A percentile compares a stretch with the other conserved stretches of the same genome.
phyloP scores from a whole-genome alignment of 495 filamentous ascomycete genomes.

The Penicillium herquei region DNA sequence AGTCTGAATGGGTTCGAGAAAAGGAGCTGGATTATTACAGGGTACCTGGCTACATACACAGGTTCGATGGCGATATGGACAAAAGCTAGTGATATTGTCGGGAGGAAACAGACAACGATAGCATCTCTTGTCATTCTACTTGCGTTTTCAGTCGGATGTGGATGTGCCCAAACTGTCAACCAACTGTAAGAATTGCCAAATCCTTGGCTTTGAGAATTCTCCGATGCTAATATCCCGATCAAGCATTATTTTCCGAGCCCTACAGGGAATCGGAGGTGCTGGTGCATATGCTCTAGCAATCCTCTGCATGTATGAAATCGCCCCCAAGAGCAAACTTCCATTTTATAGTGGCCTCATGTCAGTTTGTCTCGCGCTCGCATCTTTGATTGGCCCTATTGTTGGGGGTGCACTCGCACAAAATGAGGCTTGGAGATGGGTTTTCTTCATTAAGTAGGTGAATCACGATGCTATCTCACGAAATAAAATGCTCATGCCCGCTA shows the following conservation, averaged over 20 bases:
- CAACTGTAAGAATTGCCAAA: conserved; percentile 43
- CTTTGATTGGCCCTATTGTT: conserved; percentile 49
- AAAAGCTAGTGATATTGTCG: conserved; percentile 60
- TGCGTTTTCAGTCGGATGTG: conserved; percentile 57
- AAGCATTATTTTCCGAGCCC: conserved; percentile 52
- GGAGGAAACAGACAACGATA: conserved; percentile 48
- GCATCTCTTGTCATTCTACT: conserved; percentile 52
- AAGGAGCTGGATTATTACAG: conserved; percentile 56
- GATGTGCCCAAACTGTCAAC: conserved; percentile 45
- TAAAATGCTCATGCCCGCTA: neutral
- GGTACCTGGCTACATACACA: conserved; percentile 57
- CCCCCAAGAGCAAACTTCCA: conserved; percentile 46
- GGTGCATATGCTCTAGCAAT: conserved; percentile 53
- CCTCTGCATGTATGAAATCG: conserved; percentile 47
- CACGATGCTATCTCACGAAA: neutral
- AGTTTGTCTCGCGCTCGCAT: conserved; percentile 42
- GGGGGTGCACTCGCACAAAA: conserved; percentile 59
- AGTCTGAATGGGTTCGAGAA: conserved; percentile 52
- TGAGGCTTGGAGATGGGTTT: conserved; percentile 60
- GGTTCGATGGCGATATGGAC: conserved; percentile 58
- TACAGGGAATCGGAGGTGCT: conserved; percentile 57
- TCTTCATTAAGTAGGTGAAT: conserved; percentile 55
- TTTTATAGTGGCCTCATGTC: conserved; percentile 47
- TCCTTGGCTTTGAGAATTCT: neutral
- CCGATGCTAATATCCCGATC: neutral